Evolutionary conservation across 495 filamentous ascomycete species (phyloP).

Genomic region (Cladorrhinum samala): DNA sequence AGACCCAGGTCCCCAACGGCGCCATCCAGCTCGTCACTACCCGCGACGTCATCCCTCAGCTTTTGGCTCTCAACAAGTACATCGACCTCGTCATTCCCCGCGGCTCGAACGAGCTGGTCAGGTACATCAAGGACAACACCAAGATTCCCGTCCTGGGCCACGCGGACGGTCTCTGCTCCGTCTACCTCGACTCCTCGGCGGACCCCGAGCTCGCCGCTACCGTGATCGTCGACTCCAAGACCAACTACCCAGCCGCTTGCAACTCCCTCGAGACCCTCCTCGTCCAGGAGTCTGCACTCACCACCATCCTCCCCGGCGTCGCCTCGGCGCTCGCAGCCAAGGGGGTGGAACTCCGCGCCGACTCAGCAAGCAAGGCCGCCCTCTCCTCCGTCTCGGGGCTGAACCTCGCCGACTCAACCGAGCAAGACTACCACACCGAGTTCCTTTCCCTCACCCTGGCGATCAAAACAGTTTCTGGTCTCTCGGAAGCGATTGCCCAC

Average conservation of each 20-base stretch:
- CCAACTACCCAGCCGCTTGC: constrained; percentile 92
- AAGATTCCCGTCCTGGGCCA: constrained; percentile 95
- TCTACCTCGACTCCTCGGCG: constrained; percentile 80
- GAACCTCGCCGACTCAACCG: constrained; percentile 54
- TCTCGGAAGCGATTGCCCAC: constrained; percentile 72
- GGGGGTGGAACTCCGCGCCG: constrained; percentile 82
- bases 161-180: constrained; percentile 87
- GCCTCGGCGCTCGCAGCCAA: constrained; percentile 65
- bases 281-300: constrained; percentile 66
- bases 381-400: constrained; percentile 40
- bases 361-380: constrained; percentile 56
- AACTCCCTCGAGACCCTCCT: constrained; percentile 88
- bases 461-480: constrained; percentile 64
- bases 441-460: constrained; percentile 82
- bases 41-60: constrained; percentile 76
- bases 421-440: constrained; percentile 77
- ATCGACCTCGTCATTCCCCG: constrained; percentile 95
- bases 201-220: constrained; percentile 63
- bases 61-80: constrained; percentile 73
- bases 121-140: constrained; percentile 81
- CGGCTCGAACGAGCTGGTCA: constrained; percentile 88
- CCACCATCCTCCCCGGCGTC: constrained; percentile 61
- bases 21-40: constrained; percentile 92
- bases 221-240: constrained; percentile 87
- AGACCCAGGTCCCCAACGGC: constrained; percentile 72